phyloP scores from a whole-genome alignment of 306 rosid genomes.

The Ceratonia siliqua region DNA sequence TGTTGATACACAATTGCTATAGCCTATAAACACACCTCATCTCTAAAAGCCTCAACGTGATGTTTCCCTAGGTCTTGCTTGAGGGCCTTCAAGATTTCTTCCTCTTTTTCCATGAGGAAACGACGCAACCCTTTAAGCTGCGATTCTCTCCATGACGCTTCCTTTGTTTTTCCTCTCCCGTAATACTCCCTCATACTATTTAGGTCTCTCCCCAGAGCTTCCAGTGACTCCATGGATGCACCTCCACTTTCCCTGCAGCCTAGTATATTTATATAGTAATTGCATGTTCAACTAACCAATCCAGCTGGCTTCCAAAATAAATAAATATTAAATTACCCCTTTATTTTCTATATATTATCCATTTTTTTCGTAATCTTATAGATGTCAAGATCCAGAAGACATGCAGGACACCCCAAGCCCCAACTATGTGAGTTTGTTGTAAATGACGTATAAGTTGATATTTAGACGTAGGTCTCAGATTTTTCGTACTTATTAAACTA shows the following conservation, averaged over 20 bases:
- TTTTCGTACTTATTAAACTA: no score
- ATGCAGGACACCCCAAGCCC: no score
- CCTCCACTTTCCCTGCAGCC: neutral
- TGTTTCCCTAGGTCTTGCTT: constrained; percentile 71
- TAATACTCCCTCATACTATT: constrained; percentile 48
- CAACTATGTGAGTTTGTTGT: no score
- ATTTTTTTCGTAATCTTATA: no score
- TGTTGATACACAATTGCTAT: no score
- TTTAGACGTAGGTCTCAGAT: no score
- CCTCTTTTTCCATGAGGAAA: constrained; percentile 49
- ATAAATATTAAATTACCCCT: no score
- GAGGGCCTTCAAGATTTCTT: constrained; percentile 56
- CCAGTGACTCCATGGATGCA: constrained; percentile 35
- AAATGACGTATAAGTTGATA: no score
- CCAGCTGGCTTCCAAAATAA: no score
- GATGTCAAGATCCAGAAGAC: no score
- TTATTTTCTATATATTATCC: no score
- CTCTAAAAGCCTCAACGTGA: constrained; percentile 72
- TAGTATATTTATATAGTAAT: neutral
- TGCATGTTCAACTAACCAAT: no score
- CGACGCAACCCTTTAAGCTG: constrained; percentile 59
- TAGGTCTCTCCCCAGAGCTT: constrained; percentile 40
- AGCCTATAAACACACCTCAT: constrained; percentile 67
- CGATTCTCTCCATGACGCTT: constrained; percentile 66
- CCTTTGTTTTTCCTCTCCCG: constrained; percentile 60